These are phyloP conservation scores for Tagetes erecta DNA, from an alignment of 129 eudicot genomes.

Conservation along the genomic window DNA sequence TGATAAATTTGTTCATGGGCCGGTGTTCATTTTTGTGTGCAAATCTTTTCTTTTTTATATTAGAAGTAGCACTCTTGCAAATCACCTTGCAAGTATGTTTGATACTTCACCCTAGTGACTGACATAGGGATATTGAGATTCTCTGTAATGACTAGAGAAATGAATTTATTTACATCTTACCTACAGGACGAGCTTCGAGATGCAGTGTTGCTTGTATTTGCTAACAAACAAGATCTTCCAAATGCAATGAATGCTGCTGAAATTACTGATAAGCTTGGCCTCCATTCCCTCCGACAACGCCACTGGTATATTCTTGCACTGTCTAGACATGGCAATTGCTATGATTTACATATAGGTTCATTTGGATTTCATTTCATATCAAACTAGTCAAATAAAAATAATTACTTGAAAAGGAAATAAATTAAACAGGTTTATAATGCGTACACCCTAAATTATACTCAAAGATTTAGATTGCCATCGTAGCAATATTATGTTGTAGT, in stretches of 20 bases:
- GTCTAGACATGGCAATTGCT: background rate
- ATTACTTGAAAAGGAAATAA: background rate
- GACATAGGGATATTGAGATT: background rate
- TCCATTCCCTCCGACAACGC: constrained; percentile 99
- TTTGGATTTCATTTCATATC: background rate
- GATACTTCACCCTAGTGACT: background rate
- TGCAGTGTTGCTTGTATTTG: constrained; percentile 97
- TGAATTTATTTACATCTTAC: constrained; percentile 22
- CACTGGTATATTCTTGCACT: constrained; percentile 65
- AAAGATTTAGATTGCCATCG: background rate
- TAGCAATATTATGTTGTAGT: background rate
- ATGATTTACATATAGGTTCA: background rate
- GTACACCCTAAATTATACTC: background rate
- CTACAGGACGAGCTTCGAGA: constrained; percentile 96
- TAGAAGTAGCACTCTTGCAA: background rate
- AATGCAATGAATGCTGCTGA: constrained; percentile 99
- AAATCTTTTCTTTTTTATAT: background rate
- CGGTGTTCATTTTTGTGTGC: background rate
- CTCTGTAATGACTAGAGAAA: background rate
- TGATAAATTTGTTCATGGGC: background rate
- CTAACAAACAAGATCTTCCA: constrained; percentile 99
- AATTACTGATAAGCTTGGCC: constrained; percentile 99
- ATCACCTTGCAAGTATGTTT: background rate
- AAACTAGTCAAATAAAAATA: background rate
- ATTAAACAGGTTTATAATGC: background rate